These are phyloP conservation scores for Yamadazyma takamatsuzukensis DNA, from an alignment of 805 yeast species.

Conservation along the genomic window DNA sequence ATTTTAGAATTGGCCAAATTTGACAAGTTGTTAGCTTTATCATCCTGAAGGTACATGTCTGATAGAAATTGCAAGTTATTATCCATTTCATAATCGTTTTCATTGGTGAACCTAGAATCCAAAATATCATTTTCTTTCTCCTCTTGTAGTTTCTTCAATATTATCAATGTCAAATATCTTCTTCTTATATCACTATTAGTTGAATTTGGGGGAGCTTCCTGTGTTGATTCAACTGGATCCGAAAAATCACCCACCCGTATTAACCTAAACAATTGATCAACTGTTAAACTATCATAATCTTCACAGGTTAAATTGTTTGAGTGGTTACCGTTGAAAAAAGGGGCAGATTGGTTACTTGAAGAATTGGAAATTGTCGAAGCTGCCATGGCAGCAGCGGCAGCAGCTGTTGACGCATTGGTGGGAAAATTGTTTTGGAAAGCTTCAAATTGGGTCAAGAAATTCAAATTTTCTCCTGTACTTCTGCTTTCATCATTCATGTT, in stretches of 20 bases:
- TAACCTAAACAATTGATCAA: conserved; percentile 36
- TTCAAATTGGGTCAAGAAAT: conserved; percentile 12
- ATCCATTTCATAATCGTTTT: conserved; percentile 40
- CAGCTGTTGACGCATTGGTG: conserved; percentile 6
- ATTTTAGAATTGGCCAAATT: conserved; percentile 24
- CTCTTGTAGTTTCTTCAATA: conserved; percentile 34
- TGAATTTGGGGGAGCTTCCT: no score
- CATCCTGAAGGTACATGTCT: conserved; percentile 38
- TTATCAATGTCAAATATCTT: conserved; percentile 30
- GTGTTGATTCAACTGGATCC: conserved; percentile 3
- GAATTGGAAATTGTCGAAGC: conserved; percentile 4
- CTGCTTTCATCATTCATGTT: conserved; percentile 1
- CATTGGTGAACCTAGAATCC: conserved; percentile 27
- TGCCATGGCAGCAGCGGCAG: conserved; percentile 12
- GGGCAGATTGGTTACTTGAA: conserved; percentile 6
- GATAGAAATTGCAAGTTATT: conserved; percentile 37
- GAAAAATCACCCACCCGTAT: conserved; percentile 21
- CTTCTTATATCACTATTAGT: conserved; percentile 32
- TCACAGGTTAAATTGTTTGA: conserved; percentile 30
- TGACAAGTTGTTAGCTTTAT: conserved; percentile 13
- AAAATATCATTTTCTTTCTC: conserved; percentile 33
- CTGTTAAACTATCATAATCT: conserved; percentile 35
- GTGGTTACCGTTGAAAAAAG: conserved; percentile 19
- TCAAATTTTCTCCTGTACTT: conserved; percentile 1
- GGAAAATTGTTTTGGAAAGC: conserved; percentile 12